Percentiles rank a stretch among this genome's conserved stretches.
These are phyloP conservation scores for Euphorbia neoarborescens DNA, from an alignment of 441 rosid species.

Conservation along the genomic window DNA sequence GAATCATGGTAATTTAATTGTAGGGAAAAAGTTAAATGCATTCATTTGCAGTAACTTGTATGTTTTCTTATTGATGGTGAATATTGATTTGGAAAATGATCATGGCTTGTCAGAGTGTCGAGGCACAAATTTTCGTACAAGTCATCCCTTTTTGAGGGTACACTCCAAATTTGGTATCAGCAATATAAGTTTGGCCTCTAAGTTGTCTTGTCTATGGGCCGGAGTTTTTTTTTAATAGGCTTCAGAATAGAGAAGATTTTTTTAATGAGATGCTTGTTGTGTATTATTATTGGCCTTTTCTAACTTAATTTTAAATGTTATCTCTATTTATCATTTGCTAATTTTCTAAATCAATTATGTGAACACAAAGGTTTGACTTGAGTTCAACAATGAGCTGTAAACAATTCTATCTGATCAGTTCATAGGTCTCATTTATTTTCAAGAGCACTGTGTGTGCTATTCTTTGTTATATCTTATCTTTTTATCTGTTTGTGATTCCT, in stretches of 20 bases:
- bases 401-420: background rate
- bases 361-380: background rate
- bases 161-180: background rate
- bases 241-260: background rate
- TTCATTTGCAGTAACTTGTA: background rate
- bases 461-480: background rate
- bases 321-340: background rate
- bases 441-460: background rate
- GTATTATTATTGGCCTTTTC: background rate
- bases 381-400: background rate
- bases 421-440: background rate
- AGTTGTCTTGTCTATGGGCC: background rate
- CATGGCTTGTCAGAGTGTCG: background rate
- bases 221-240: background rate
- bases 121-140: background rate
- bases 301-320: background rate
- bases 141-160: background rate
- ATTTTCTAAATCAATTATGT: background rate
- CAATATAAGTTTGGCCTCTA: background rate
- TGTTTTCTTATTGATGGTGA: background rate
- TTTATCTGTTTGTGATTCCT: too few relatives aligned
- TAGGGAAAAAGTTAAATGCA: conserved; percentile 4
- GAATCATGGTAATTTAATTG: background rate
- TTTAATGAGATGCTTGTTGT: background rate
- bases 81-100: conserved; percentile 6